Conservation (phyloP, 352 stramenopile genomes). For the Pythium graminicola region DNA sequence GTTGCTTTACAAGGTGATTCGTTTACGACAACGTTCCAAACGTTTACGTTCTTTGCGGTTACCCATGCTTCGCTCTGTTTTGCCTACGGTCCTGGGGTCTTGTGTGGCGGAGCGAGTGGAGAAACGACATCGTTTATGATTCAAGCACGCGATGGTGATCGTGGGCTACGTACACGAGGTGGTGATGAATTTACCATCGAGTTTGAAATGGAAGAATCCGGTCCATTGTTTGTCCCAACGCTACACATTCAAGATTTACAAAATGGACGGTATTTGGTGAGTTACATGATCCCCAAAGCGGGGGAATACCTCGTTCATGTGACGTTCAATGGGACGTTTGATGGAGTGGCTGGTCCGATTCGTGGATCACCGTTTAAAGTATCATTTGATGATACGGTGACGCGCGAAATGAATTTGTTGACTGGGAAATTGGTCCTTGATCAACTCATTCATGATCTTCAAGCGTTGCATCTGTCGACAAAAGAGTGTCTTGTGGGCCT, state of each 20-base stretch:
- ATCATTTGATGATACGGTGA: slow-evolving; percentile 71
- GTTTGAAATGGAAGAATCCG: slow-evolving; percentile 40
- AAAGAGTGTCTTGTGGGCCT: slow-evolving; percentile 65
- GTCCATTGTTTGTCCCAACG: slow-evolving; percentile 47
- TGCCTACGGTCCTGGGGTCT: slow-evolving; percentile 90
- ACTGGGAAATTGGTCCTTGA: slow-evolving; percentile 76
- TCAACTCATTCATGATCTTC: slow-evolving; percentile 59
- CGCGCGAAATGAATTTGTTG: slow-evolving; percentile 75
- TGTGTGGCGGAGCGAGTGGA: slow-evolving; percentile 71
- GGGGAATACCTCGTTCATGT: slow-evolving; percentile 86
- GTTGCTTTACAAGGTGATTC: slow-evolving; percentile 90
- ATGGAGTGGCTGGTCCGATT: slow-evolving; percentile 79
- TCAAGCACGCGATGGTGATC: slow-evolving; percentile 73
- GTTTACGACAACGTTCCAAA: slow-evolving; percentile 92
- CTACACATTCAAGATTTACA: slow-evolving; percentile 77
- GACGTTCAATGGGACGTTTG: slow-evolving; percentile 91
- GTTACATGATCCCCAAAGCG: slow-evolving; percentile 74
- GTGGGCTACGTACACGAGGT: slow-evolving; percentile 80
- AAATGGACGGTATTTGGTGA: slow-evolving; percentile 93
- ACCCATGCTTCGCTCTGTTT: slow-evolving; percentile 84
- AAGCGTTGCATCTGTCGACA: slow-evolving; percentile 48
- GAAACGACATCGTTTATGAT: slow-evolving; percentile 80
- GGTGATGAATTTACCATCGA: slow-evolving; percentile 91
- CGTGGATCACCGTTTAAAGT: slow-evolving; percentile 88
- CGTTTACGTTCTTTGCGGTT: slow-evolving; percentile 93